Percentiles rank a stretch among this genome's conserved stretches.
These are phyloP conservation scores for Ogataea trehaloabstinens DNA, from an alignment of 805 yeast genomes.

Conservation along the genomic window DNA sequence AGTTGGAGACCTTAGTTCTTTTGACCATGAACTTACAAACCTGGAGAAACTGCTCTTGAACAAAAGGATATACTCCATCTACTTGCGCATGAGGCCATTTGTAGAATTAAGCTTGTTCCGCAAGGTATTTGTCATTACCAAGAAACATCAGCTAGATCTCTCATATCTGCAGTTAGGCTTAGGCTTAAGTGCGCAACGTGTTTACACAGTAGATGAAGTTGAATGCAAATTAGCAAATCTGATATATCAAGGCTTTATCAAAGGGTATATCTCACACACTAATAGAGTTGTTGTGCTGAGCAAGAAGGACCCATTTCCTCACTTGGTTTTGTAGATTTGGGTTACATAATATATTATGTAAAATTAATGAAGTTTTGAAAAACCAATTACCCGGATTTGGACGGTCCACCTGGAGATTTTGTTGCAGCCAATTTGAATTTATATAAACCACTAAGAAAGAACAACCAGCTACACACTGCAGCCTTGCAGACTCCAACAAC, in stretches of 20 bases:
- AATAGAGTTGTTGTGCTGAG: slow-evolving; percentile 73
- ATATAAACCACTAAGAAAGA: no score
- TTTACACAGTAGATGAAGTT: slow-evolving; percentile 45
- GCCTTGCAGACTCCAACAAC: no score
- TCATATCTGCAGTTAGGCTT: slow-evolving; percentile 9
- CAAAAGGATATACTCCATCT: slow-evolving; percentile 58
- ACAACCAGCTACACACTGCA: no score
- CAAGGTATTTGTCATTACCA: slow-evolving; percentile 32
- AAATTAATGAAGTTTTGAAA: not conserved
- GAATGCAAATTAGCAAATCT: slow-evolving; percentile 71
- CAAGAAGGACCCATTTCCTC: slow-evolving; percentile 72
- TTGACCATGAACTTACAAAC: slow-evolving; percentile 42
- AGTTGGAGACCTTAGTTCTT: slow-evolving; percentile 55
- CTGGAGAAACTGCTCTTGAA: slow-evolving; percentile 52
- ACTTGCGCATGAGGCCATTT: slow-evolving; percentile 49
- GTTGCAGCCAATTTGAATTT: no score
- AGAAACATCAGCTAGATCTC: slow-evolving; percentile 20
- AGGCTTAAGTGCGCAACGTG: slow-evolving; percentile 16
- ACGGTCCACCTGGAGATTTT: not conserved
- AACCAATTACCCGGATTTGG: not conserved
- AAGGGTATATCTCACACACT: slow-evolving; percentile 81
- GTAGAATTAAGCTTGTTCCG: slow-evolving; percentile 53
- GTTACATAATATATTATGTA: not conserved
- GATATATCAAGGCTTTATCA: slow-evolving; percentile 58
- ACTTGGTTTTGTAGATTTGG: slow-evolving; percentile 5